Conservation (phyloP, 2,329 filamentous ascomycete genomes). For the Trichoderma polysporum region DNA sequence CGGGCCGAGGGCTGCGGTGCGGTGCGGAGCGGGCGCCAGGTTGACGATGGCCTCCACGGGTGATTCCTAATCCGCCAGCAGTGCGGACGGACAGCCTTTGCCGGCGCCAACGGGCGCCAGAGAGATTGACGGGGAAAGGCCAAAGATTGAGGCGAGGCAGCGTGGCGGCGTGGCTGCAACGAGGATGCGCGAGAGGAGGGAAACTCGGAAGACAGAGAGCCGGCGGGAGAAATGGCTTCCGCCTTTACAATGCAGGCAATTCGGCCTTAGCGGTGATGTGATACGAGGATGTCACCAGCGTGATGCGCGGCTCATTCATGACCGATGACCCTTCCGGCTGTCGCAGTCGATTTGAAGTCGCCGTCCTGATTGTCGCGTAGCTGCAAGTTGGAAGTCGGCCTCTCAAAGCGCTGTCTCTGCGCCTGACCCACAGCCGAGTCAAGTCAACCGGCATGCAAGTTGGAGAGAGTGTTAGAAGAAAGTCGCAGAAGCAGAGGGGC, state of each 20-base stretch:
- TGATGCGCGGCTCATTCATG: background rate
- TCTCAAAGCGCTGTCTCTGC: too few relatives aligned
- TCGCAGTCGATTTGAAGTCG: background rate
- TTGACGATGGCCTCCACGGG: background rate
- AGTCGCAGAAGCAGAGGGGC: background rate
- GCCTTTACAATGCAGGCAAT: background rate
- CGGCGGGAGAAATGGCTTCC: background rate
- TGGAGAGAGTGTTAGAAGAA: too few relatives aligned
- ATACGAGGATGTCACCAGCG: background rate
- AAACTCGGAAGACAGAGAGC: background rate
- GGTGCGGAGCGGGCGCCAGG: background rate
- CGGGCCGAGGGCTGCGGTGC: background rate
- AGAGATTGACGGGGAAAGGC: background rate
- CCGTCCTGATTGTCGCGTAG: background rate
- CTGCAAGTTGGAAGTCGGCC: background rate
- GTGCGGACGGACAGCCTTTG: background rate
- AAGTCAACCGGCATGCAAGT: background rate
- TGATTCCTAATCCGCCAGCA: background rate
- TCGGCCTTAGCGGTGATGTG: background rate
- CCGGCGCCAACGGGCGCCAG: constrained; percentile 8
- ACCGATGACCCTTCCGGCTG: background rate
- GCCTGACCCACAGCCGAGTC: background rate
- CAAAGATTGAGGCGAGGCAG: background rate
- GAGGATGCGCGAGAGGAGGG: background rate
- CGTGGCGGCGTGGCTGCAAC: background rate